Evolutionary conservation across 805 yeast species (phyloP).

Genomic region (Cyberlindnera bimundalis): DNA sequence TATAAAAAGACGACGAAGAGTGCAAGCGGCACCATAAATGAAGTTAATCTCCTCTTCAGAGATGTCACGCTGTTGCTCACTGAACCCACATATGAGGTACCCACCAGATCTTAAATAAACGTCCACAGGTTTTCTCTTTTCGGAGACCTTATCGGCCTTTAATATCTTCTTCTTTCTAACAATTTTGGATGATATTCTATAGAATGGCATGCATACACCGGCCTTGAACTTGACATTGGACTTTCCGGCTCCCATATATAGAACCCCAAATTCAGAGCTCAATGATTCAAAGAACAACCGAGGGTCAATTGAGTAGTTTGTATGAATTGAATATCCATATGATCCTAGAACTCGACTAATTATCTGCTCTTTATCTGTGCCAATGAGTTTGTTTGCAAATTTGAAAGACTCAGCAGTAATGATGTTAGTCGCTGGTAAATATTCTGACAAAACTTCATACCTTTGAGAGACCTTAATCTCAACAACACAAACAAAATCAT

Average conservation of each 20-base stretch:
- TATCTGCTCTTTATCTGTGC: slow-evolving; percentile 36
- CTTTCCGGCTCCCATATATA: slow-evolving; percentile 32
- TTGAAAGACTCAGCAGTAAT: slow-evolving; percentile 44
- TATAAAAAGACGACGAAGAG: slow-evolving; percentile 44
- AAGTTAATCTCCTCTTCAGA: slow-evolving; percentile 40
- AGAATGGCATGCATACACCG: slow-evolving; percentile 55
- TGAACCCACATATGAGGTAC: slow-evolving; percentile 46
- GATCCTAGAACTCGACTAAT: slow-evolving; percentile 46
- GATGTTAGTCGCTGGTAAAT: slow-evolving; percentile 42
- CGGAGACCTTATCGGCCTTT: slow-evolving; percentile 11
- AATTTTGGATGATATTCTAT: slow-evolving; percentile 39
- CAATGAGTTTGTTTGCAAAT: slow-evolving; percentile 36
- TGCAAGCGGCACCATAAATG: slow-evolving; percentile 43
- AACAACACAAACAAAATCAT: slow-evolving; percentile 46
- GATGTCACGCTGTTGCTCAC: slow-evolving; percentile 30
- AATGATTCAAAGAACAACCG: slow-evolving; percentile 43
- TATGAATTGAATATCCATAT: slow-evolving; percentile 27
- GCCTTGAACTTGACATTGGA: slow-evolving; percentile 35
- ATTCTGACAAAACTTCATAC: slow-evolving; percentile 38
- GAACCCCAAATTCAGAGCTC: slow-evolving; percentile 50
- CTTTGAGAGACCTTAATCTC: slow-evolving; percentile 50
- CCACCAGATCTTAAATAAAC: slow-evolving; percentile 51
- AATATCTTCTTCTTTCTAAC: slow-evolving; percentile 35
- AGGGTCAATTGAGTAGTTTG: slow-evolving; percentile 27
- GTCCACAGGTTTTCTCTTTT: slow-evolving; percentile 31